These are phyloP conservation scores for Colletotrichum cordylinicola DNA, from an alignment of 2,329 filamentous ascomycete species.

Conservation along the genomic window DNA sequence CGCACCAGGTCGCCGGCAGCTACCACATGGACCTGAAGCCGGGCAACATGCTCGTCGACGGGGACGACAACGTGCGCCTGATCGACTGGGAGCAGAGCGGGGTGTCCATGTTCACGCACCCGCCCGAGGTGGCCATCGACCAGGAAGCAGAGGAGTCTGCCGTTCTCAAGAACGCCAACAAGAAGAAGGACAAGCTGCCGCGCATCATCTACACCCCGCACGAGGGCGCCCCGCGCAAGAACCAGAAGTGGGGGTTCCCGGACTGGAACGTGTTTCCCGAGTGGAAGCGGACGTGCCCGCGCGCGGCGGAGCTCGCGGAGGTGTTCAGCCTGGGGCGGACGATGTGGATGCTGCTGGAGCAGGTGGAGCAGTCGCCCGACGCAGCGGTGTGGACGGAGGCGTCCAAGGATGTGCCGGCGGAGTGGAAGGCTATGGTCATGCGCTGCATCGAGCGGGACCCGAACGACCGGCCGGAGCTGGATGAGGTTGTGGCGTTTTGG, in stretches of 20 bases:
- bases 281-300: conserved; percentile 22
- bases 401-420: conserved; percentile 11
- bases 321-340: conserved; percentile 25
- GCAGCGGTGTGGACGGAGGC: neutral
- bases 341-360: conserved; percentile 26
- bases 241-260: conserved; percentile 21
- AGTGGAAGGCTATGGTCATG: conserved; percentile 15
- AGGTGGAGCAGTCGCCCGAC: conserved; percentile 19
- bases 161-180: neutral
- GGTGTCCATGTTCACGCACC: conserved; percentile 25
- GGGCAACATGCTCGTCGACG: conserved; percentile 30
- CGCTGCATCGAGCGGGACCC: conserved; percentile 20
- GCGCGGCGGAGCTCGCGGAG: conserved; percentile 25
- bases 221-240: conserved; percentile 8
- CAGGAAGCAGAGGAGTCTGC: conserved; percentile 12
- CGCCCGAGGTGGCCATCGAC: conserved; percentile 21
- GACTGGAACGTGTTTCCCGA: conserved; percentile 25
- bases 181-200: neutral
- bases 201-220: conserved; percentile 22
- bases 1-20: conserved; percentile 24
- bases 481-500: conserved; percentile 22
- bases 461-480: conserved; percentile 15
- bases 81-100: conserved; percentile 33
- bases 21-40: conserved; percentile 37
- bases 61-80: conserved; percentile 18